Evolutionary conservation across 768 basidiomycete species (phyloP).

Genomic region (Brasilioporus rufonigricans): DNA sequence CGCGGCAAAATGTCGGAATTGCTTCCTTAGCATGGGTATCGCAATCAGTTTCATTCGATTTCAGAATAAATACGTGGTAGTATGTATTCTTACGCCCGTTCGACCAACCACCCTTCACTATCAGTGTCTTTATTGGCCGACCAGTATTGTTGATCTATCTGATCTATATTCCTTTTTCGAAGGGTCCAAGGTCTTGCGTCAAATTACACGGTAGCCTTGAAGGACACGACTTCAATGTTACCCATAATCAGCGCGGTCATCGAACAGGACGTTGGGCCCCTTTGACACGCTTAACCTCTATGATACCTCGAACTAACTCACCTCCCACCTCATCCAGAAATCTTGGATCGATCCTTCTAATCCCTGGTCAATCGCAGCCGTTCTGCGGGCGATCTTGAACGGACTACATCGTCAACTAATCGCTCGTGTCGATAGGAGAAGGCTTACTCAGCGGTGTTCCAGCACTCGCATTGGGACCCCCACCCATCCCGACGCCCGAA

Average conservation of each 20-base stretch:
- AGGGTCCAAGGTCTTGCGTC: slow-evolving; percentile 12
- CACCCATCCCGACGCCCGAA: slow-evolving; percentile 6
- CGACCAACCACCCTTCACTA: not conserved
- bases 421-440: not conserved
- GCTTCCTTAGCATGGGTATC: slow-evolving; percentile 14
- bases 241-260: slow-evolving; percentile 12
- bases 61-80: slow-evolving; percentile 12
- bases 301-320: slow-evolving; percentile 13
- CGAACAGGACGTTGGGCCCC: slow-evolving; percentile 5
- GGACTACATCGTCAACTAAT: slow-evolving; percentile 13
- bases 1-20: slow-evolving; percentile 19
- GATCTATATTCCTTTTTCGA: slow-evolving; percentile 18
- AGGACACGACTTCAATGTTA: slow-evolving; percentile 17
- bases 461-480: not conserved
- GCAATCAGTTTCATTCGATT: not conserved
- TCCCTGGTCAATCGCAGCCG: slow-evolving; percentile 11
- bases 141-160: not conserved
- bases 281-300: slow-evolving; percentile 12
- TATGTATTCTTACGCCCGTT: not conserved
- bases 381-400: slow-evolving; percentile 18
- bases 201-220: slow-evolving; percentile 15
- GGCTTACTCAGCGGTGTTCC: slow-evolving; percentile 1
- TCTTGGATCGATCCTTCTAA: slow-evolving; percentile 13
- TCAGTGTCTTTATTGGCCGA: slow-evolving; percentile 19
- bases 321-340: slow-evolving; percentile 21